Conservation (phyloP, 495 filamentous ascomycete genomes). For the Aspergillus ostianus region DNA sequence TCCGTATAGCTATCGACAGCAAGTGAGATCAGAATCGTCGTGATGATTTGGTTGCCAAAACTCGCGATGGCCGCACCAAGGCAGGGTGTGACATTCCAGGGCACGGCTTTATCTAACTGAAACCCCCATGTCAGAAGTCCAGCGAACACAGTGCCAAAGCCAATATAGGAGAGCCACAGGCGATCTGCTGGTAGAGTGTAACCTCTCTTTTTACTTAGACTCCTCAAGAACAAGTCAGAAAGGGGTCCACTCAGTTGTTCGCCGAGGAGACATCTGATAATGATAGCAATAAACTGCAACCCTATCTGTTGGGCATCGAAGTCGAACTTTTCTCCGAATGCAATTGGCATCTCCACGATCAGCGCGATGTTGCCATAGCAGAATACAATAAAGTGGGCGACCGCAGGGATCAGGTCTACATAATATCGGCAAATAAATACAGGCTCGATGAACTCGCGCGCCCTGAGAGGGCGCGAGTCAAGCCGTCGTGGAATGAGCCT, state of each 20-base stretch:
- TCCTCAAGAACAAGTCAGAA: slow-evolving; percentile 29
- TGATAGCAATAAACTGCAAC: slow-evolving; percentile 35
- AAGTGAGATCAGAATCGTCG: slow-evolving; percentile 32
- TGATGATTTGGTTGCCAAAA: slow-evolving; percentile 36
- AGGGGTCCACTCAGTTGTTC: slow-evolving; percentile 35
- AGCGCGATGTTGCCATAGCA: slow-evolving; percentile 32
- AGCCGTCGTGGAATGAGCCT: slow-evolving; percentile 25
- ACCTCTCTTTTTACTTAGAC: slow-evolving; percentile 15
- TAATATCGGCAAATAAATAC: slow-evolving; percentile 20
- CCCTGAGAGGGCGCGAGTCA: slow-evolving; percentile 13
- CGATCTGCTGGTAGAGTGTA: slow-evolving; percentile 27
- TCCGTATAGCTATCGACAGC: slow-evolving; percentile 32
- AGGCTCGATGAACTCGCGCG: slow-evolving; percentile 23
- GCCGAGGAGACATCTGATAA: slow-evolving; percentile 35
- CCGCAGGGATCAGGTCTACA: slow-evolving; percentile 26
- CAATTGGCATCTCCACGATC: slow-evolving; percentile 34
- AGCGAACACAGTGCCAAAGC: slow-evolving; percentile 22
- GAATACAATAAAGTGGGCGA: slow-evolving; percentile 31
- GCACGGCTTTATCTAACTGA: slow-evolving; percentile 25
- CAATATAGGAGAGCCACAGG: slow-evolving; percentile 36
- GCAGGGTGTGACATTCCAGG: slow-evolving; percentile 35
- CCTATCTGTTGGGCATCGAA: slow-evolving; percentile 36
- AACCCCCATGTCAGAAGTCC: slow-evolving; percentile 33
- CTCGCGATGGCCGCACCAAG: slow-evolving; percentile 34
- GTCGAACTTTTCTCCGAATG: slow-evolving; percentile 31